Evolutionary conservation across 2,329 filamentous ascomycete species (phyloP).

Genomic region (Sporothrix phasma): DNA sequence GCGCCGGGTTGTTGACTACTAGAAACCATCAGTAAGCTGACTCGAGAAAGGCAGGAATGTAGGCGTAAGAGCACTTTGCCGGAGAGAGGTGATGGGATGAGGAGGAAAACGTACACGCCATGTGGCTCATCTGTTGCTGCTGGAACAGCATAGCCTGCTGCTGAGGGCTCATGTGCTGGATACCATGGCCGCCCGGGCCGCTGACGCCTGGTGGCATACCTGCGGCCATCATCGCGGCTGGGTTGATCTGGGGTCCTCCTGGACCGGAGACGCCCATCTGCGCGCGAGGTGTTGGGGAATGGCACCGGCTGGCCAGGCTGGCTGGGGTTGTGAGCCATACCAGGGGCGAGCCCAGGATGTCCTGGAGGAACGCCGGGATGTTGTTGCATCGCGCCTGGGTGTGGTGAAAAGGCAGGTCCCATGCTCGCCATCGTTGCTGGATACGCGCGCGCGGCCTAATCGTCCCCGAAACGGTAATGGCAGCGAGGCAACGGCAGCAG

Average conservation of each 20-base stretch:
- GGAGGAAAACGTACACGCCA: conserved; percentile 25
- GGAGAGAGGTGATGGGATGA: neutral
- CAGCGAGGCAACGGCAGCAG: neutral
- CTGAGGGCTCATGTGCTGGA: conserved; percentile 60
- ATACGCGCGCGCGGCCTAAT: neutral
- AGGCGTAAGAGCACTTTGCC: neutral
- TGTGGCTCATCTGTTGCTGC: conserved; percentile 36
- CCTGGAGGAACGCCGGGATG: conserved; percentile 58
- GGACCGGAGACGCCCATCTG: conserved; percentile 66
- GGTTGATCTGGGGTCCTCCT: conserved; percentile 60
- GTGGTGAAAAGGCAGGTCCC: conserved; percentile 53
- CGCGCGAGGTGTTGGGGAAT: conserved; percentile 56
- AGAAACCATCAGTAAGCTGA: neutral
- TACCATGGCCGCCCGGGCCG: conserved; percentile 53
- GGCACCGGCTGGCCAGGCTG: conserved; percentile 54
- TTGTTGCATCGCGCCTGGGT: conserved; percentile 60
- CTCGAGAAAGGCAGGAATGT: neutral
- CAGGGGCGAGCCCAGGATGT: conserved; percentile 49
- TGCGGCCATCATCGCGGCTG: conserved; percentile 58
- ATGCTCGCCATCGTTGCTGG: conserved; percentile 60
- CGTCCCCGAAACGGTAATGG: neutral
- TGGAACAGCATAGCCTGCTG: conserved; percentile 49
- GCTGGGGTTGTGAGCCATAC: conserved; percentile 57
- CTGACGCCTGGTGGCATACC: conserved; percentile 61
- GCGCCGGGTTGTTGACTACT: conserved; percentile 25